Evolutionary conservation across 2,329 filamentous ascomycete species (phyloP), one percentile per base, ranked within the genome.

Genomic region (Colletotrichum viniferum): DNA sequence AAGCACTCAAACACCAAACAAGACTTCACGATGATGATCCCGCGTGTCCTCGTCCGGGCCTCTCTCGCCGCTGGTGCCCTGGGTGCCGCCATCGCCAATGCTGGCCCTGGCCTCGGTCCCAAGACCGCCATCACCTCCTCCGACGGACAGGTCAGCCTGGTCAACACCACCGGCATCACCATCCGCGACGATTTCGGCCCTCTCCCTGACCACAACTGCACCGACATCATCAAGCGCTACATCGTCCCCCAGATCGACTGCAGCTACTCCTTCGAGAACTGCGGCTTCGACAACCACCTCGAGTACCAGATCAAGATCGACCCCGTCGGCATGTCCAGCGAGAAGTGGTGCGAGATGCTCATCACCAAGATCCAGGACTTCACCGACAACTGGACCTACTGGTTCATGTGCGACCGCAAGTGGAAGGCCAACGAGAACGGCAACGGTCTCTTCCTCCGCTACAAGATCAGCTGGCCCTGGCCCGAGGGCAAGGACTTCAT

Each of bases 241-340:
- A 71, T 73, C 18, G 34, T 61, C 8, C 71, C 71, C 14, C n/a
- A 63, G 43, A 70, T 73, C 26, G 66, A 70, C 60, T 73, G 71
- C 58, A 69, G 63, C 48, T 73, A 70, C 26, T 73, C 71, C 7
- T 69, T 43, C 18, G 71, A 73, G 71, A 64, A 70, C 66, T 73
- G 71, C n/a, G 24, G 24, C 13, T 70, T 73, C 16, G 43, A 73
- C 16, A 58, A 73, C 58, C 58, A 73, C 48, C 34, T 73, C n/a
- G 65, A 69, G 48, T 73, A 73, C 58, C 32, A 28, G 18, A 73
- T 73, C n/a, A 67, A 58, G 28, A 65, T 73, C 24, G 61, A 69
- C 43, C 66, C 66, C 5, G 67, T 70, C 10, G 71, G 71, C 34
- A 34, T 64, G 21, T 63, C 66, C 14, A 73, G 71, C 58, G 24